A percentile compares a stretch with the other conserved stretches of the same genome.
Evolutionary conservation across 257 asterid species (phyloP).

Genomic region (Haberlea rhodopensis): DNA sequence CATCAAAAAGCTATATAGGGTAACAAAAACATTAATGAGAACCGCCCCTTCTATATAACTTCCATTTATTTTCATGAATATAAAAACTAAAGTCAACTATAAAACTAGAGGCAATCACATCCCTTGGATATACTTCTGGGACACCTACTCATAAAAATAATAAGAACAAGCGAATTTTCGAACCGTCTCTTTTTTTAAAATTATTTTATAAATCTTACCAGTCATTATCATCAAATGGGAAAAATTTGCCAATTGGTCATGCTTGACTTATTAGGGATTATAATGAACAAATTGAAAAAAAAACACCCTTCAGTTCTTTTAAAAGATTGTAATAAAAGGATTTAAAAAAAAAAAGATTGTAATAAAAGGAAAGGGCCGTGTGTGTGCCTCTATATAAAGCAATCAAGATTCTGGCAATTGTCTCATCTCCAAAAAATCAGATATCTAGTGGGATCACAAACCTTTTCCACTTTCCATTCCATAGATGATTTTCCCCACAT

Average conservation of each 20-base stretch:
- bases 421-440: background rate
- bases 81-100: background rate
- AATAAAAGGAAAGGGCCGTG: background rate
- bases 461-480: background rate
- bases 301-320: background rate
- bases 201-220: background rate
- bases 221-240: background rate
- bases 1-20: too few relatives aligned
- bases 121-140: background rate
- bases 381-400: background rate
- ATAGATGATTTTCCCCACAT: background rate
- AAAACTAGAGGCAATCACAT: background rate
- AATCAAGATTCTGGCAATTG: background rate
- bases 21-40: too few relatives aligned
- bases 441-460: background rate
- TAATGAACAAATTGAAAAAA: too few relatives aligned
- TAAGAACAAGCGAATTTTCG: background rate
- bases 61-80: background rate
- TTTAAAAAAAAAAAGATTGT: too few relatives aligned
- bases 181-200: too few relatives aligned
- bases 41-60: too few relatives aligned
- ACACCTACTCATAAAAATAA: background rate
- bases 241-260: background rate
- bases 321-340: too few relatives aligned
- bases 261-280: background rate